Conservation (phyloP, 495 filamentous ascomycete genomes). For the Penicillium nucicola region DNA sequence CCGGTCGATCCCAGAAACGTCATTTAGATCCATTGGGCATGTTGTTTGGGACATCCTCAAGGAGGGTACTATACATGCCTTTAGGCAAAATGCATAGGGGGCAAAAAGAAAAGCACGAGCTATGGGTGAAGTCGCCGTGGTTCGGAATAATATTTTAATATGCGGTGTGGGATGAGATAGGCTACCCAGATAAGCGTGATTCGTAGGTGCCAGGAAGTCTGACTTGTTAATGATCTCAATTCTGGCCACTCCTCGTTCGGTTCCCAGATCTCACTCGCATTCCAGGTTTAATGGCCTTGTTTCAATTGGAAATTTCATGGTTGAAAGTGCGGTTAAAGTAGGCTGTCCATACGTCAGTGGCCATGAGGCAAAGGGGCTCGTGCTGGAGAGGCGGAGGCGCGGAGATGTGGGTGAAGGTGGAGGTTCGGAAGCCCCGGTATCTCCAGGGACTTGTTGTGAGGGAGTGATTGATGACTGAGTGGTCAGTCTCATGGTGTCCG, state of each 20-base stretch:
- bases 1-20: neutral
- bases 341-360: neutral
- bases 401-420: conserved; percentile 4
- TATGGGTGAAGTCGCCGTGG: neutral
- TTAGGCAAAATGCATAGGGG: neutral
- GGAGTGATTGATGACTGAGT: neutral
- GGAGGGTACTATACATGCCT: too few relatives aligned
- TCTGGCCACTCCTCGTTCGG: neutral
- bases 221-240: neutral
- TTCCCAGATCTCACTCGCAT: too few relatives aligned
- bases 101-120: neutral
- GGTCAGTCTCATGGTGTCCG: neutral
- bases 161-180: neutral
- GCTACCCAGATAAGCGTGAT: neutral
- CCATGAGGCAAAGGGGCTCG: conserved; percentile 2
- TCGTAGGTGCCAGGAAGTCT: neutral
- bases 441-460: neutral
- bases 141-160: neutral
- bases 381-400: conserved; percentile 1
- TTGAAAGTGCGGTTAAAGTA: too few relatives aligned
- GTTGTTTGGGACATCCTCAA: too few relatives aligned
- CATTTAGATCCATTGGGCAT: neutral
- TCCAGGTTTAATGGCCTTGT: too few relatives aligned
- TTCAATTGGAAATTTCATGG: too few relatives aligned
- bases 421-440: conserved; percentile 2